Evolutionary conservation across 495 filamentous ascomycete genomes (phyloP).

Genomic region (Daldinia bambusicola): DNA sequence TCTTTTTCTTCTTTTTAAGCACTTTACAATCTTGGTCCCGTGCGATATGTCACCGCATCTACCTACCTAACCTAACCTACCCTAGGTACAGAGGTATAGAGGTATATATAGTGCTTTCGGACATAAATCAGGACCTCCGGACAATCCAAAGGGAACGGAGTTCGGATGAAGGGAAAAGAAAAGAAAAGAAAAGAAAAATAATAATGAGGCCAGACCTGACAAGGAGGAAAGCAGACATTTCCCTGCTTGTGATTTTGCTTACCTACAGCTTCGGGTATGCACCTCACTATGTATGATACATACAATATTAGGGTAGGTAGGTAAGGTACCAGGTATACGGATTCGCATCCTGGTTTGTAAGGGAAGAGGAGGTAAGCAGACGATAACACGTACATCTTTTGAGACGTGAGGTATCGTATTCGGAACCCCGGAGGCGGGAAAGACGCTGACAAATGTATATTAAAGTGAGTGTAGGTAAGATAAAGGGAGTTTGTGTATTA

Average conservation of each 20-base stretch:
- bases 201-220: not conserved
- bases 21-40: no score
- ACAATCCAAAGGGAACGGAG: slow-evolving; percentile 24
- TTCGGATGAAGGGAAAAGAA: slow-evolving; percentile 32
- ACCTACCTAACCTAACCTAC: no score
- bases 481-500: not conserved
- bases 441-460: not conserved
- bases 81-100: no score
- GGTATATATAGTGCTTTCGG: not conserved
- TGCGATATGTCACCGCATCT: not conserved
- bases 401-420: not conserved
- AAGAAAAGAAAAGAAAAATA: slow-evolving; percentile 1
- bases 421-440: not conserved
- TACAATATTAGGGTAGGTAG: no score
- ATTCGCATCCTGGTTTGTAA: no score
- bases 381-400: no score
- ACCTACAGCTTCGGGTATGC: not conserved
- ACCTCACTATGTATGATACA: no score
- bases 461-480: not conserved
- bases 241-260: not conserved
- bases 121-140: slow-evolving; percentile 8
- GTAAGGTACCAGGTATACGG: no score
- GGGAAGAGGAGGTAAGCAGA: no score
- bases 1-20: not conserved
- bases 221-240: no score